Evolutionary conservation across 495 filamentous ascomycete genomes (phyloP), one percentile per base, ranked within the genome.

Genomic region (Annulohypoxylon stygium): DNA sequence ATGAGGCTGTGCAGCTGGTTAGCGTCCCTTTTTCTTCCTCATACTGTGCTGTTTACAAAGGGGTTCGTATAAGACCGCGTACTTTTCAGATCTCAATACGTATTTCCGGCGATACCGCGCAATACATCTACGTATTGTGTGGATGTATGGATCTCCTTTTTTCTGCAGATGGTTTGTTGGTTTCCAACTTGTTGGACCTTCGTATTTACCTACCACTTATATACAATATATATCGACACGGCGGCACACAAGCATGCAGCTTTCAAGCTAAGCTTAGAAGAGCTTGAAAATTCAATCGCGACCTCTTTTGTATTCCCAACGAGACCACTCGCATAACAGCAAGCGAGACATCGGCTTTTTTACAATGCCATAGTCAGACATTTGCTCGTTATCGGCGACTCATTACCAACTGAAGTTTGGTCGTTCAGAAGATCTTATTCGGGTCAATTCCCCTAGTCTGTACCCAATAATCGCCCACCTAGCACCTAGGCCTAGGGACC

Each of bases 1-100:
- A 65, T 53, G 72, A 75, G 72, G 72, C 72, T 75, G 72, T 75
- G 72, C 67, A 70, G 14, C 57, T 14, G 30, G 59, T 67, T 71
- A 70, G 62, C 66, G 61, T 62, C 3, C 30, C 23, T 5, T 60
- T 12, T 25, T 10, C 33, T 9, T 59, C 10, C 55, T 37, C 67
- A 55, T 70, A 75, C 72, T 67, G 72, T 75, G 67, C 43, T 20
- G 18, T 67, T 63, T 75, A 70, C 43, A 33, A 45, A 67, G 57
- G 59, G 58, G 45, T 58, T 59, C 60, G 51, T 43, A 11, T 33
- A 39, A 69, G 20, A 61, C 69, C 62, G 57, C 23, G 51, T 66
- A 63, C 47, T 9, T 59, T 43, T 43, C 57, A 25, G 2, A 33
- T 34, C 43, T 18, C 41, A 33, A 41, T 61, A 65, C 30, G 53